Conservation (phyloP, 306 rosid species). For the Begonia loranthoides region DNA sequence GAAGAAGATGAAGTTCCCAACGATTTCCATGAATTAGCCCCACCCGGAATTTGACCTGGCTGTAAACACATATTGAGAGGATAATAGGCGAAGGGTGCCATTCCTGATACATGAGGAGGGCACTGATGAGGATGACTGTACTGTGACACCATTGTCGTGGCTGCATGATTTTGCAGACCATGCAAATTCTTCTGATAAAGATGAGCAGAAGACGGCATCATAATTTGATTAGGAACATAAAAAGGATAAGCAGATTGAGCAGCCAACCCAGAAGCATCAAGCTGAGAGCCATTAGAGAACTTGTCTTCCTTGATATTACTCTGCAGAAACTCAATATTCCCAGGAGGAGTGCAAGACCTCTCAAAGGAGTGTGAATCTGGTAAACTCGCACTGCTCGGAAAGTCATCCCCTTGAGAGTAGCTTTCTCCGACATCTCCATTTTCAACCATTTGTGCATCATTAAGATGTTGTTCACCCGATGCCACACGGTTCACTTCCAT, state of each 20-base stretch:
- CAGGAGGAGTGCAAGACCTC: constrained; percentile 73
- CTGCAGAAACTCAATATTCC: constrained; percentile 44
- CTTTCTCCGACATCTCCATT: constrained; percentile 51
- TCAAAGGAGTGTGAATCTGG: constrained; percentile 76
- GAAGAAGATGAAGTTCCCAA: constrained; percentile 42
- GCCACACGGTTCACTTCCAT: constrained; percentile 29
- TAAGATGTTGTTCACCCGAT: constrained; percentile 24
- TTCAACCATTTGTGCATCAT: constrained; percentile 28
- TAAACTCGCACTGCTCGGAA: constrained; percentile 52
- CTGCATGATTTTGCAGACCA: constrained; percentile 50
- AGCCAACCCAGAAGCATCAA: constrained; percentile 31
- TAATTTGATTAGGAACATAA: constrained; percentile 55
- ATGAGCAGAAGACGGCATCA: constrained; percentile 60
- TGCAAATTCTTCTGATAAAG: constrained; percentile 59
- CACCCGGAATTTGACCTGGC: constrained; percentile 57
- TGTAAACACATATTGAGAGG: constrained; percentile 52
- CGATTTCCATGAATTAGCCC: constrained; percentile 53
- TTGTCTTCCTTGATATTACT: constrained; percentile 31
- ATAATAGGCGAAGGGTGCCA: constrained; percentile 64
- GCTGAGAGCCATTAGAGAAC: constrained; percentile 31
- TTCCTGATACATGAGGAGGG: constrained; percentile 53
- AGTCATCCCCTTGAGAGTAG: constrained; percentile 47
- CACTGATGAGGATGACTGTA: constrained; percentile 64
- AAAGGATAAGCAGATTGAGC: constrained; percentile 62
- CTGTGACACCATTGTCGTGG: constrained; percentile 41